Base-by-base conservation (phyloP, 2,329 filamentous ascomycete species). In the Calonectria honghensis region DNA sequence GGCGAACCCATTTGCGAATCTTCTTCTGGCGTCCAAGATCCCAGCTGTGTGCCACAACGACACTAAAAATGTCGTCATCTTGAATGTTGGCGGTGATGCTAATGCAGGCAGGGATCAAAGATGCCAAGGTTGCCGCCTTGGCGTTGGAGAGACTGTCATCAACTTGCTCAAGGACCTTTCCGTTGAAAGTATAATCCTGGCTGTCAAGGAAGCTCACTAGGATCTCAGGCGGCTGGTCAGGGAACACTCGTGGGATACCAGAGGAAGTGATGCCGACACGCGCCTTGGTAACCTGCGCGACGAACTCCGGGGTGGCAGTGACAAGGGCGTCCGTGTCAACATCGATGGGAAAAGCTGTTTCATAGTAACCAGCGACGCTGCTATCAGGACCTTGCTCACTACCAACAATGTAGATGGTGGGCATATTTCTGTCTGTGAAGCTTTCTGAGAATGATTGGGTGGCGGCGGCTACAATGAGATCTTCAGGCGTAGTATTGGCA, bases 21-120 rank as follows among this genome's bases (percentile, higher is more conserved):
- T 72, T 72, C 39, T 67, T 72, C 63, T 72, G 69, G n/a, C 32
- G 63, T 31, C 69, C 69, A 9, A 72, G 51, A 18, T 72, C 69
- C 69, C 69, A 72, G 51, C 69, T 67, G 20, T 72, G 69, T 3
- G 69, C 69, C n/a, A 72, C 69, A 3, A 67, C 50, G 24, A 72
- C 61, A 13, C 61, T 65, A 32, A 72, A 24, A 10, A 64, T 48
- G 13, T 27, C 39, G 39, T 72, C 69, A 41, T 63, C 57, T 9
- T 63, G 57, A 41, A 63, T 63, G 37, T 63, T 63, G 18, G 57
- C 57, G 10, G 57, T 41, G 24, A 63, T 63, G 16, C 57, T 63
- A 18, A 63, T 27, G 11, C 57, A 63, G 14, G 57, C 57, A 9
- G 57, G 57, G 16, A 63, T 41, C 35, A 63, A 20, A 27, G 57